phyloP scores from a whole-genome alignment of 352 stramenopile genomes.

The Phytophthora sp. region DNA sequence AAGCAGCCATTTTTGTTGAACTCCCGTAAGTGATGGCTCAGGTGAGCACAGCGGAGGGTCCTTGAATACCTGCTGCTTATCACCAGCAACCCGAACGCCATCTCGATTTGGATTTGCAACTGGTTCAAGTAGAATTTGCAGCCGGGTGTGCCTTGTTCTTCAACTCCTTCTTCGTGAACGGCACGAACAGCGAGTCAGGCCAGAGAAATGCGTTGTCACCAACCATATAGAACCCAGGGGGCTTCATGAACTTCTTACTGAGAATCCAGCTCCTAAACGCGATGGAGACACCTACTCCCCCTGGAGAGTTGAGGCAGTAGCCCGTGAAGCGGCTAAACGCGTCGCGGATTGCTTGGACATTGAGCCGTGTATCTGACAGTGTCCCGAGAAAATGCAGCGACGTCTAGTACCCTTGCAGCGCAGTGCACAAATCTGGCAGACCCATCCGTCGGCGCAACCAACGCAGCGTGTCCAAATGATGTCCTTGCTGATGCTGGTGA shows the following conservation, averaged over 20 bases:
- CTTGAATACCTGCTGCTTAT: slow-evolving; percentile 30
- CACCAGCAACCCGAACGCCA: background rate
- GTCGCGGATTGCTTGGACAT: slow-evolving; percentile 23
- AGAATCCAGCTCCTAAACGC: slow-evolving; percentile 15
- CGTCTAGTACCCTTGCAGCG: slow-evolving; percentile 6
- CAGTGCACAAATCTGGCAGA: slow-evolving; percentile 10
- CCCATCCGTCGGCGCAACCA: slow-evolving; percentile 14
- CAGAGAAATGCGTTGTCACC: slow-evolving; percentile 7
- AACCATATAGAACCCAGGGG: slow-evolving; percentile 1
- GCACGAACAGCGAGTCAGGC: slow-evolving; percentile 2
- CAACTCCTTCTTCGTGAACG: slow-evolving; percentile 6
- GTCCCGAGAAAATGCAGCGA: slow-evolving; percentile 15
- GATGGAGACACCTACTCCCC: slow-evolving; percentile 8
- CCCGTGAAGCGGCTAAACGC: slow-evolving; percentile 8
- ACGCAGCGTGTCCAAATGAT: slow-evolving; percentile 20
- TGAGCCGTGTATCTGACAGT: slow-evolving; percentile 10
- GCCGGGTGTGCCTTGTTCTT: slow-evolving; percentile 3
- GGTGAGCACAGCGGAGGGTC: too few relatives aligned
- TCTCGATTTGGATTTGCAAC: background rate
- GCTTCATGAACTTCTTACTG: background rate
- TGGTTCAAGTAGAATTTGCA: background rate
- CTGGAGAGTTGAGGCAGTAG: slow-evolving; percentile 18
- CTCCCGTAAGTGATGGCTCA: too few relatives aligned
- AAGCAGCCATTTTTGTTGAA: too few relatives aligned
- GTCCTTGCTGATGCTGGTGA: slow-evolving; percentile 1